These are phyloP conservation scores for Cyamopsis tetragonoloba DNA, from an alignment of 306 rosid species.

Conservation along the genomic window DNA sequence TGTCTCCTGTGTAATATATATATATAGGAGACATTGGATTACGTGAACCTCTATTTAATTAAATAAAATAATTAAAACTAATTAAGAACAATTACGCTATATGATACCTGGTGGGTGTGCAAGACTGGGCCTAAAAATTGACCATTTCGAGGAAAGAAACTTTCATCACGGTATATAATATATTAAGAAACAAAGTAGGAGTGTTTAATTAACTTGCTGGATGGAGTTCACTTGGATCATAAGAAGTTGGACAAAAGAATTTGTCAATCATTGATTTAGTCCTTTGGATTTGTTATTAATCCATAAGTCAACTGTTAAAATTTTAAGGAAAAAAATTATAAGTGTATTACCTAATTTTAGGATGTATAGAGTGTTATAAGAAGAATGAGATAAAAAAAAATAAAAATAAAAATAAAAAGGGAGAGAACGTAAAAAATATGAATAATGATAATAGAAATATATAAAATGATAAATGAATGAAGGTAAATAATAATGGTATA, in stretches of 20 bases:
- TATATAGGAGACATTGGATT: conserved; percentile 11
- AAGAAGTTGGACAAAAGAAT: neutral
- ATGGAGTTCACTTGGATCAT: neutral
- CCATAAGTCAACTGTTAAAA: neutral
- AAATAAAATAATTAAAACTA: neutral
- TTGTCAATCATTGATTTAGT: conserved; percentile 21
- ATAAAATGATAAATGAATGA: no score
- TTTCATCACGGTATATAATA: neutral
- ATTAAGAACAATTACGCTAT: neutral
- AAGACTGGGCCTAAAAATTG: conserved; percentile 13
- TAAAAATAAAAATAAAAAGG: no score
- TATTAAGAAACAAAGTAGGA: neutral
- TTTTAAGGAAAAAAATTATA: neutral
- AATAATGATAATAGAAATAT: no score
- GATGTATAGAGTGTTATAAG: no score
- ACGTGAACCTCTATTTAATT: neutral
- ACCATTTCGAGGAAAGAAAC: conserved; percentile 21
- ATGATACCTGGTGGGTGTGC: neutral
- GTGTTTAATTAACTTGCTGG: neutral
- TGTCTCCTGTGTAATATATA: no score
- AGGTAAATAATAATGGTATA: no score
- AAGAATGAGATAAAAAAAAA: no score
- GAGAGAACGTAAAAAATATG: no score
- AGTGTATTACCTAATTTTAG: no score
- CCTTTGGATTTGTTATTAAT: conserved; percentile 3